These are phyloP conservation scores for Sugiyamaella valdiviana DNA, from an alignment of 805 yeast genomes.

Conservation along the genomic window DNA sequence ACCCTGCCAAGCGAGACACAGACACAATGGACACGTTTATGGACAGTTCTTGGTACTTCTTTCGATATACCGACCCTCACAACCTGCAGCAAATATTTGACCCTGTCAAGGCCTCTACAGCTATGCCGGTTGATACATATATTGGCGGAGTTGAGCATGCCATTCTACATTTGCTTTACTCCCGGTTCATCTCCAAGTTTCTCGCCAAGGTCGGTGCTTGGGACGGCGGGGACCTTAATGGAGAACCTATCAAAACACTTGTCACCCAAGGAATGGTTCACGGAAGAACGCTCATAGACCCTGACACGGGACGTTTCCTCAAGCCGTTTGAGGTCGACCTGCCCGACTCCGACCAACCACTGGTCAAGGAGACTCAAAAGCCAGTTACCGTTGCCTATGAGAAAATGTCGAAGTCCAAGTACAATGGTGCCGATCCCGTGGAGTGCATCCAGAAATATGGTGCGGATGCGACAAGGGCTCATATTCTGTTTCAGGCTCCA, in stretches of 20 bases:
- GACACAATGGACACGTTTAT: constrained; percentile 99
- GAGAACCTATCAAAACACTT: constrained; percentile 76
- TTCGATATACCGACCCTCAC: constrained; percentile 72
- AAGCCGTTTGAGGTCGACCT: constrained; percentile 68
- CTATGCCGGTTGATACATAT: constrained; percentile 83
- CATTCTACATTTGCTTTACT: constrained; percentile 78
- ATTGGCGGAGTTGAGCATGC: constrained; percentile 98
- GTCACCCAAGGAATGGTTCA: constrained; percentile 99
- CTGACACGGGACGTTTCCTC: constrained; percentile 64
- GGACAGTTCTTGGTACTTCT: constrained; percentile 95
- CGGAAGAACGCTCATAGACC: constrained; percentile 75
- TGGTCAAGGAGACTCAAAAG: constrained; percentile 44
- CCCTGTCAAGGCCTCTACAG: constrained; percentile 40
- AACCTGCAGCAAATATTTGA: constrained; percentile 53
- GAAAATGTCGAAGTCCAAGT: constrained; percentile 95
- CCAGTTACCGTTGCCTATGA: constrained; percentile 59
- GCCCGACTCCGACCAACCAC: constrained; percentile 35
- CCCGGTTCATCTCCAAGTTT: constrained; percentile 81
- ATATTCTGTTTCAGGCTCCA: constrained; percentile 88
- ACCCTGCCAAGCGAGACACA: constrained; percentile 75
- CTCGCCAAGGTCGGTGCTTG: constrained; percentile 60
- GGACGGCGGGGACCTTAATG: constrained; percentile 50
- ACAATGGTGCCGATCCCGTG: constrained; percentile 88
- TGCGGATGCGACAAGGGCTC: constrained; percentile 92
- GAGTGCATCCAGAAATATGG: constrained; percentile 72